These are phyloP conservation scores for Chlorociboria aeruginascens DNA, from an alignment of 495 filamentous ascomycete species.

Conservation along the genomic window DNA sequence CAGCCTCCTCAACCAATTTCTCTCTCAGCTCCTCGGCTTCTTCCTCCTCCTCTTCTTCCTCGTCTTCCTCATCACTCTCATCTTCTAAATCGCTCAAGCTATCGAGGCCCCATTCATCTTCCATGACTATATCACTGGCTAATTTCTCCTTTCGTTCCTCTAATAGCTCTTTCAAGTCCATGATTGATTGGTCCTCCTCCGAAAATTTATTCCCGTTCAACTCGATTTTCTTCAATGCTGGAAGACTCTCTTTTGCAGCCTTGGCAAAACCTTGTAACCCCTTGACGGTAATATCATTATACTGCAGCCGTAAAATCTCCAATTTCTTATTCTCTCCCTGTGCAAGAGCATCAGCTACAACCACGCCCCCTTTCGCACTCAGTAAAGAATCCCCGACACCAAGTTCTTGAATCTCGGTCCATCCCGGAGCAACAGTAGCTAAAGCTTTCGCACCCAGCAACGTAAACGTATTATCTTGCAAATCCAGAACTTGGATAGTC, in stretches of 20 bases:
- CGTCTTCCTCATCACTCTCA: slow-evolving; percentile 55
- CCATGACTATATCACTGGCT: slow-evolving; percentile 42
- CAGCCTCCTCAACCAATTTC: slow-evolving; percentile 54
- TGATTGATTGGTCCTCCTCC: slow-evolving; percentile 63
- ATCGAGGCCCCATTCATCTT: slow-evolving; percentile 73
- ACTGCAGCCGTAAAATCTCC: slow-evolving; percentile 73
- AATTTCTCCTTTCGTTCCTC: slow-evolving; percentile 50
- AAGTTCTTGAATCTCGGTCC: slow-evolving; percentile 68
- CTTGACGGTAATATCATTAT: slow-evolving; percentile 78
- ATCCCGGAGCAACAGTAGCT: slow-evolving; percentile 56
- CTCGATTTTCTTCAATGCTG: slow-evolving; percentile 67
- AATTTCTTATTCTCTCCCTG: slow-evolving; percentile 67
- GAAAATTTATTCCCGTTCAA: slow-evolving; percentile 92
- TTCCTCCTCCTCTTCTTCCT: slow-evolving; percentile 59
- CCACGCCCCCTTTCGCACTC: slow-evolving; percentile 61
- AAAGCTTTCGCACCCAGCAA: slow-evolving; percentile 65
- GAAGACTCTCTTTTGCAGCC: slow-evolving; percentile 53
- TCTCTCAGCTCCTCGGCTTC: slow-evolving; percentile 49
- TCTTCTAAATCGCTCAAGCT: slow-evolving; percentile 75
- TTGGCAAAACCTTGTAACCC: slow-evolving; percentile 57
- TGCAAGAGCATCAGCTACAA: slow-evolving; percentile 59
- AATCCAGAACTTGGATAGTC: slow-evolving; percentile 61
- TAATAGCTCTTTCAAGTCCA: slow-evolving; percentile 34
- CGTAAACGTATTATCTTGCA: slow-evolving; percentile 98
- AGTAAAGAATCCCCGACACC: slow-evolving; percentile 85